A percentile compares a stretch with the other conserved stretches of the same genome.
phyloP scores from a whole-genome alignment of 306 rosid genomes.

The Prunus mongolica region DNA sequence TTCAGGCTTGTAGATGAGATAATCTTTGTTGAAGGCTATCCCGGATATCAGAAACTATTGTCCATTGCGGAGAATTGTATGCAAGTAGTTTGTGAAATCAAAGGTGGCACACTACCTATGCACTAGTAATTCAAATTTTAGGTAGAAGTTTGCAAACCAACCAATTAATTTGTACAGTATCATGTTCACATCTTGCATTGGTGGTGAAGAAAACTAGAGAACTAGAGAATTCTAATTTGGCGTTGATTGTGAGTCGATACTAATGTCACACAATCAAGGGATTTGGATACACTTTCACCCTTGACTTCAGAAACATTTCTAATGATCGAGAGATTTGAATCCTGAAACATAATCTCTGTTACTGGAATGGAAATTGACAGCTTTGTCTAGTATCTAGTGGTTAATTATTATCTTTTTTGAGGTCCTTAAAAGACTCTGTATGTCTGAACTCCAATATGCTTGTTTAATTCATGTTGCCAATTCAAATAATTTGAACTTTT shows the following conservation, averaged over 20 bases:
- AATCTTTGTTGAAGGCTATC: slow-evolving; percentile 65
- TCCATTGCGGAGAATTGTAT: slow-evolving; percentile 62
- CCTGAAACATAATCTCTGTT: too few species aligned
- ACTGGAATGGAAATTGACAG: too few species aligned
- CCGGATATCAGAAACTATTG: slow-evolving; percentile 71
- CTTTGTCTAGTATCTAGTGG: too few species aligned
- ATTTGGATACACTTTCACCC: neutral
- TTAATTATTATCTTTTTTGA: too few species aligned
- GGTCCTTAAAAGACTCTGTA: too few species aligned
- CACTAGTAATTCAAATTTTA: slow-evolving; percentile 1
- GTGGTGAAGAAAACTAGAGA: neutral
- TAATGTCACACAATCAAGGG: neutral
- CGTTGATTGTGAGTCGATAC: too few species aligned
- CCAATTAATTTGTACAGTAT: neutral
- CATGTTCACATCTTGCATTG: neutral
- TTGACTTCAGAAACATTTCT: too few species aligned
- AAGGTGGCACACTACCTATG: slow-evolving; percentile 46
- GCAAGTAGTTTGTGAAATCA: slow-evolving; percentile 82
- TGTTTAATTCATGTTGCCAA: too few species aligned
- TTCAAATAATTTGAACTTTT: neutral
- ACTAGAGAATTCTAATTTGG: neutral
- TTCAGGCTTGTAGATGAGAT: slow-evolving; percentile 91
- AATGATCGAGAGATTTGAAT: too few species aligned
- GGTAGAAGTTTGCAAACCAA: slow-evolving; percentile 1
- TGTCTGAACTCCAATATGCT: too few species aligned